Percentiles rank a stretch among this genome's conserved stretches.
Evolutionary conservation across 768 basidiomycete species (phyloP).

Genomic region (Suillus fuscotomentosus): DNA sequence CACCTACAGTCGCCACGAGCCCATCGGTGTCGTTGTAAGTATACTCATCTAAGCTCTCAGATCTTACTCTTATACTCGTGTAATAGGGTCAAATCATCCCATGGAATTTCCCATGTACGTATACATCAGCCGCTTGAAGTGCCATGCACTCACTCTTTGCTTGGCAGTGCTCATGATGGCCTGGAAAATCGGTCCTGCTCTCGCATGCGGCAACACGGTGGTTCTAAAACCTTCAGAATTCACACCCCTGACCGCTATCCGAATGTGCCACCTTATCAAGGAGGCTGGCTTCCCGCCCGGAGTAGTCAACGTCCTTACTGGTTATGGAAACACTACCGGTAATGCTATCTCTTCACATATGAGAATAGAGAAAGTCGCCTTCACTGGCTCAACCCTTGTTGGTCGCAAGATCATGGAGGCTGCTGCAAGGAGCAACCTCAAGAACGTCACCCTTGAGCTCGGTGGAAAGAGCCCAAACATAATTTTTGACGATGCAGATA

Average conservation of each 20-base stretch:
- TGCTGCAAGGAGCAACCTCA: conserved; percentile 74
- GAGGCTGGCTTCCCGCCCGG: conserved; percentile 72
- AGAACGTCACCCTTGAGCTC: conserved; percentile 78
- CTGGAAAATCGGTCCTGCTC: conserved; percentile 71
- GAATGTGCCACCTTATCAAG: conserved; percentile 44
- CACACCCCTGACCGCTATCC: conserved; percentile 61
- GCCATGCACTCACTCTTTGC: background rate
- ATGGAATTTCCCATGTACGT: conserved; percentile 59
- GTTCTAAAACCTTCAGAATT: conserved; percentile 77
- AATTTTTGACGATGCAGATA: conserved; percentile 71
- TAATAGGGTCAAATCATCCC: conserved; percentile 17
- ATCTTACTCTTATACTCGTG: too few species aligned
- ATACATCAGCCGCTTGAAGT: background rate
- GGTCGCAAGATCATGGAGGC: conserved; percentile 77
- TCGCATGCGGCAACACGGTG: conserved; percentile 70
- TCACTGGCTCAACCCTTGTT: conserved; percentile 75
- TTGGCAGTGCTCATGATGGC: conserved; percentile 49
- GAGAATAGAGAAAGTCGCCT: conserved; percentile 65
- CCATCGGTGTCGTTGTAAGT: conserved; percentile 49
- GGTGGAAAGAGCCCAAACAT: conserved; percentile 76
- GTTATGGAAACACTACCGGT: conserved; percentile 64
- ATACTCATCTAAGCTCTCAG: background rate
- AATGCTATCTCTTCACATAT: conserved; percentile 62
- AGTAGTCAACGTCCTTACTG: conserved; percentile 69
- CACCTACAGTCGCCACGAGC: conserved; percentile 69